Evolutionary conservation across 768 basidiomycete genomes (phyloP).

Genomic region (Ramaria rubella): DNA sequence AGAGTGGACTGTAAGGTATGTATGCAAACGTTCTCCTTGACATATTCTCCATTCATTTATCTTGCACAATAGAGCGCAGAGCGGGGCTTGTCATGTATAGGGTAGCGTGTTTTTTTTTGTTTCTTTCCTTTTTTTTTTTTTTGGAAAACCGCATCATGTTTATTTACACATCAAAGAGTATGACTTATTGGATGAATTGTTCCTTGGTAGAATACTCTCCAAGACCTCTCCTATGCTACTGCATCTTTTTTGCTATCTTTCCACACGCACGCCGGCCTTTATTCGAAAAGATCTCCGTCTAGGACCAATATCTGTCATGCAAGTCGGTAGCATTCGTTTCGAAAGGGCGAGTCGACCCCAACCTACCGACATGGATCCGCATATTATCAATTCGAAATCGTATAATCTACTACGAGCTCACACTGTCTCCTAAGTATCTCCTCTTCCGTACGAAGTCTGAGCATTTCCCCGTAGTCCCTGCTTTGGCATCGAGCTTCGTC

Average conservation of each 20-base stretch:
- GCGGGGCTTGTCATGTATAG: background rate
- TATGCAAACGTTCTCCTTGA: background rate
- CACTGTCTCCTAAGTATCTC: too few species aligned
- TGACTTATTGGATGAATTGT: background rate
- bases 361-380: too few species aligned
- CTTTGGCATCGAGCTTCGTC: too few species aligned
- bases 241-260: background rate
- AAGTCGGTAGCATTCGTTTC: too few species aligned
- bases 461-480: too few species aligned
- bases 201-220: background rate
- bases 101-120: background rate
- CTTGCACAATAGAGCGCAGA: background rate
- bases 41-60: background rate
- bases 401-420: too few species aligned
- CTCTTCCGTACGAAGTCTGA: too few species aligned
- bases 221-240: background rate
- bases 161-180: background rate
- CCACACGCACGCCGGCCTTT: background rate
- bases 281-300: too few species aligned
- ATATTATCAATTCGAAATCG: too few species aligned
- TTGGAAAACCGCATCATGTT: background rate
- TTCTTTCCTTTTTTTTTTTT: too few species aligned
- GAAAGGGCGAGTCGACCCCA: too few species aligned
- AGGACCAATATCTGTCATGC: too few species aligned
- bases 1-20: conserved; percentile 1